Conservation (phyloP, 306 rosid species). For the Ormosia emarginata region DNA sequence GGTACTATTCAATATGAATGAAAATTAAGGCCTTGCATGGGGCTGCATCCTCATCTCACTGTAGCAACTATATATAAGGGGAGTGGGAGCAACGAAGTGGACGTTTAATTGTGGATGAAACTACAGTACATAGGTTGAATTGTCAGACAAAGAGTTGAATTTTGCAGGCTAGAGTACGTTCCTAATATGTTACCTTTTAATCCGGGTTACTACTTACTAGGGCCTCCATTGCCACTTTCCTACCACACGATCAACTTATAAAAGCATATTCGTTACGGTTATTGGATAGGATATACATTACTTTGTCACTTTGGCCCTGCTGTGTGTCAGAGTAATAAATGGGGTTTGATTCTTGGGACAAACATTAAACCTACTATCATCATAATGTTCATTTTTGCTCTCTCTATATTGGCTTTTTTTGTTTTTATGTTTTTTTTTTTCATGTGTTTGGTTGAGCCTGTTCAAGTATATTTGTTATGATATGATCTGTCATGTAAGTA, state of each 20-base stretch:
- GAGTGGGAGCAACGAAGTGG: conserved; percentile 3
- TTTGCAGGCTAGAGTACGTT: background rate
- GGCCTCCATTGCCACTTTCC: conserved; percentile 2
- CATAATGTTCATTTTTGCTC: background rate
- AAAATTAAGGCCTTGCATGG: background rate
- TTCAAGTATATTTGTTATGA: background rate
- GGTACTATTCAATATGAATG: background rate
- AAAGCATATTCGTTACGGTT: background rate
- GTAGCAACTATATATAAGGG: conserved; percentile 23
- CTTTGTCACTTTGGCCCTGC: background rate
- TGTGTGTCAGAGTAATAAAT: conserved; percentile 23
- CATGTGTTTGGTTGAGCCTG: background rate
- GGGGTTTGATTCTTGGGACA: conserved; percentile 6
- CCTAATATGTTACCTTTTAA: background rate
- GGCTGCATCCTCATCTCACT: conserved; percentile 6
- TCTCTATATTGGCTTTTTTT: too few relatives aligned
- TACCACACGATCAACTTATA: conserved; percentile 41
- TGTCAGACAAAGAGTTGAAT: background rate
- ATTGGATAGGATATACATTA: background rate
- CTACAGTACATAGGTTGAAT: conserved; percentile 2
- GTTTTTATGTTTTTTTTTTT: background rate
- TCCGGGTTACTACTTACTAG: background rate
- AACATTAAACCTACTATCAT: conserved; percentile 24
- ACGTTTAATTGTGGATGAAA: background rate
- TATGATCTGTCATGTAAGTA: background rate